Conservation (phyloP, 2,329 filamentous ascomycete genomes). For the Fusarium sulawesiense region DNA sequence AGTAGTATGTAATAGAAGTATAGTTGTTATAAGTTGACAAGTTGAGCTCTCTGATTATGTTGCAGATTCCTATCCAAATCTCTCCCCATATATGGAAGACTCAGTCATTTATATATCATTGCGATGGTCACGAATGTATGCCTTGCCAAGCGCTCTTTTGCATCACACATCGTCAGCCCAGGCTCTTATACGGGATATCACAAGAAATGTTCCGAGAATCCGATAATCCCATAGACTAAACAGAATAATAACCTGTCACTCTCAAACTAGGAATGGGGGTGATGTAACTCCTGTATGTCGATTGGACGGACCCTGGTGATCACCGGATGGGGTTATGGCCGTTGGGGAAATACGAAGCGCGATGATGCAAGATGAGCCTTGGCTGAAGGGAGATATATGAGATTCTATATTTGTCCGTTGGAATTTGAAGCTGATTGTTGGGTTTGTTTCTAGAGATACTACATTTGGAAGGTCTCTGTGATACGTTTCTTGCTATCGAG, state of each 20-base stretch:
- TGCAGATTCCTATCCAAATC: not conserved
- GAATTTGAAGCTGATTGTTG: not conserved
- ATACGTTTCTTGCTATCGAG: not conserved
- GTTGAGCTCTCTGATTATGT: no score
- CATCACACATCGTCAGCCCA: constrained; percentile 5
- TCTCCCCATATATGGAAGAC: no score
- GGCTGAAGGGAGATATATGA: not conserved
- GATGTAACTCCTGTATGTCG: constrained; percentile 12
- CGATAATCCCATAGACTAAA: not conserved
- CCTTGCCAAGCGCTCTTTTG: not conserved
- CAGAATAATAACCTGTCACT: not conserved
- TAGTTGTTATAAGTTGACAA: no score
- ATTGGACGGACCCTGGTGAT: constrained; percentile 24
- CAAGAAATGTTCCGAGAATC: constrained; percentile 1
- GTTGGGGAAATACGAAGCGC: constrained; percentile 23
- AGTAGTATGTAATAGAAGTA: no score
- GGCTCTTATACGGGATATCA: constrained; percentile 1
- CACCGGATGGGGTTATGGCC: constrained; percentile 15
- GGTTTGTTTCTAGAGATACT: not conserved
- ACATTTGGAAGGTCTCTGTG: not conserved
- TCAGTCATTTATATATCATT: constrained; percentile 12
- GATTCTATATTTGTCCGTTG: not conserved
- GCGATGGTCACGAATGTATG: not conserved
- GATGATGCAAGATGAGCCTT: constrained; percentile 1
- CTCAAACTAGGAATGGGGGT: constrained; percentile 3